Conservation (phyloP, 225 moss, liverwort and hornwort species). For the Asterella californica region DNA sequence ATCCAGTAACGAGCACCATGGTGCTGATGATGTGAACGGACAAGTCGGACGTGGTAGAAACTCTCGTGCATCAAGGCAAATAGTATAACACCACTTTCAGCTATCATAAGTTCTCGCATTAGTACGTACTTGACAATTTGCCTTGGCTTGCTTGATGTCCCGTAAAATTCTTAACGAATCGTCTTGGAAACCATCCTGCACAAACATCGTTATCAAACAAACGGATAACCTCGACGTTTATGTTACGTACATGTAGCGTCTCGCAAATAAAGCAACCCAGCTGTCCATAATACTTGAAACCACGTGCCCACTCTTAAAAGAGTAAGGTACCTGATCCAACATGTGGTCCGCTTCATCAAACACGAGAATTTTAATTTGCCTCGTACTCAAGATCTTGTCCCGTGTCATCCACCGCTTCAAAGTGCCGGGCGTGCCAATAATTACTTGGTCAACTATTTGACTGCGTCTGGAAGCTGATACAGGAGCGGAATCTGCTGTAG, state of each 20-base stretch:
- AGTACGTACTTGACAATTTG: slow-evolving; percentile 62
- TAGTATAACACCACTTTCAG: not conserved
- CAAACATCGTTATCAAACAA: not conserved
- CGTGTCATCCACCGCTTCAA: slow-evolving; percentile 91
- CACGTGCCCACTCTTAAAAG: no score
- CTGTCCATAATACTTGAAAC: not conserved
- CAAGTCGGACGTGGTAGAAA: not conserved
- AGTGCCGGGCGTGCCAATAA: slow-evolving; percentile 95
- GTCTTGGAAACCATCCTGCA: slow-evolving; percentile 97
- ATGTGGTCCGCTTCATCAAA: slow-evolving; percentile 99
- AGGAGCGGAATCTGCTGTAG: slow-evolving; percentile 49
- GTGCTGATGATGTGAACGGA: not conserved
- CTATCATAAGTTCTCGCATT: not conserved
- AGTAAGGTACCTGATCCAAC: slow-evolving; percentile 75
- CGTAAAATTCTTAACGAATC: slow-evolving; percentile 78
- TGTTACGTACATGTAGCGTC: not conserved
- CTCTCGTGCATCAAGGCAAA: not conserved
- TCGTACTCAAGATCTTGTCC: slow-evolving; percentile 71
- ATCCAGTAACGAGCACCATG: not conserved
- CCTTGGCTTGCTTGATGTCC: slow-evolving; percentile 54
- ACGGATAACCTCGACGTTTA: not conserved
- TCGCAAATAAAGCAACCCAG: not conserved
- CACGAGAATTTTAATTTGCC: slow-evolving; percentile 71
- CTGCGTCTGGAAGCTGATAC: slow-evolving; percentile 57
- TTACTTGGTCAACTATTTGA: slow-evolving; percentile 75